These are phyloP conservation scores for Colletotrichum sp. DNA, from an alignment of 2,329 filamentous ascomycete species.

Conservation along the genomic window DNA sequence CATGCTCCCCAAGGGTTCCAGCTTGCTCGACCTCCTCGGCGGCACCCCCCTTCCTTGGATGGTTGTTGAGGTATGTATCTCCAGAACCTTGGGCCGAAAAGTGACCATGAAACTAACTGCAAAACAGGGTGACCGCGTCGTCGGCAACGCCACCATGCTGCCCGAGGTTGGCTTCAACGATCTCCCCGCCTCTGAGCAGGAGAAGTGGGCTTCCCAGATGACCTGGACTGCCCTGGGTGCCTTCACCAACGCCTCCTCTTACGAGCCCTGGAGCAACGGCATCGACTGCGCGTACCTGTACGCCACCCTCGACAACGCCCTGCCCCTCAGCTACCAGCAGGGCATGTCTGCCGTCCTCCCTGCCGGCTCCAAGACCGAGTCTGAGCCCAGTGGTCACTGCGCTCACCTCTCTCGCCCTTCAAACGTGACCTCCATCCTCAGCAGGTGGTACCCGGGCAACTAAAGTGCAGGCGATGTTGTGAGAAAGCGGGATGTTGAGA, in stretches of 20 bases:
- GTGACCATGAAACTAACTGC: neutral
- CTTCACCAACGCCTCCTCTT: slow-evolving; percentile 18
- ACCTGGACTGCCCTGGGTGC: slow-evolving; percentile 14
- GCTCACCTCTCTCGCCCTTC: slow-evolving; percentile 12
- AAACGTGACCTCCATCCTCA: slow-evolving; percentile 14
- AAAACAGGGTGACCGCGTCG: slow-evolving; percentile 7
- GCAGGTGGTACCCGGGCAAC: slow-evolving; percentile 17
- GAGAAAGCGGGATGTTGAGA: neutral
- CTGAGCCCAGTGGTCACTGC: slow-evolving; percentile 16
- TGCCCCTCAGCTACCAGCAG: slow-evolving; percentile 25
- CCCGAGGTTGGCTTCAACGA: slow-evolving; percentile 20
- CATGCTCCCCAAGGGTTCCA: slow-evolving; percentile 30
- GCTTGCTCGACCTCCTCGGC: slow-evolving; percentile 28
- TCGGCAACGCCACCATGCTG: slow-evolving; percentile 11
- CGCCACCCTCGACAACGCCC: slow-evolving; percentile 27
- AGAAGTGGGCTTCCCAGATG: slow-evolving; percentile 17
- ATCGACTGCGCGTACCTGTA: slow-evolving; percentile 29
- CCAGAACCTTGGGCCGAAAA: neutral
- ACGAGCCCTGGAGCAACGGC: slow-evolving; percentile 32
- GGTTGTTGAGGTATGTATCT: slow-evolving; percentile 25
- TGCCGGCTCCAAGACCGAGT: slow-evolving; percentile 10
- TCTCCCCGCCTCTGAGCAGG: slow-evolving; percentile 6
- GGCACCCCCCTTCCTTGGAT: slow-evolving; percentile 29
- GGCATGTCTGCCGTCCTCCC: slow-evolving; percentile 25
- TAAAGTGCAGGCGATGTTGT: neutral